Evolutionary conservation across 805 yeast species (phyloP).

Genomic region (Danielia oregonensis): DNA sequence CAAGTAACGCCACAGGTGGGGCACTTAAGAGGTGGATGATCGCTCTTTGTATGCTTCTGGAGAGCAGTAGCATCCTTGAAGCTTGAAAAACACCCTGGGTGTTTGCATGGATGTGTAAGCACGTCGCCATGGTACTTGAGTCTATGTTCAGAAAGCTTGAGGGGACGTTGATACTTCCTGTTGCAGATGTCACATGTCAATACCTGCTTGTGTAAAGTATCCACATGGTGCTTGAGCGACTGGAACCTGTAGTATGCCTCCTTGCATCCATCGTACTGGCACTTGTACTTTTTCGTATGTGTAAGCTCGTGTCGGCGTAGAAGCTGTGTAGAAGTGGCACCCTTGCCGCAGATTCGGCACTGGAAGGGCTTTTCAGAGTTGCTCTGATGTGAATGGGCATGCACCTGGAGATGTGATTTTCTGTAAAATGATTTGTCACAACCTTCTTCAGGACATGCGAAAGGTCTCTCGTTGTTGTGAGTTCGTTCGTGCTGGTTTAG

Average conservation of each 20-base stretch:
- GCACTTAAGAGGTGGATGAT: constrained; percentile 70
- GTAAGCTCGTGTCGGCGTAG: constrained; percentile 77
- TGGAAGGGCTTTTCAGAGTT: constrained; percentile 60
- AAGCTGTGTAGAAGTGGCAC: constrained; percentile 78
- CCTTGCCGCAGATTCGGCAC: constrained; percentile 77
- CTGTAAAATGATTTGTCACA: constrained; percentile 70
- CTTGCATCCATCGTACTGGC: constrained; percentile 58
- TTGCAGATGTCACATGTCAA: constrained; percentile 62
- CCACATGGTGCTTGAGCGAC: constrained; percentile 67
- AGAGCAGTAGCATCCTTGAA: constrained; percentile 74
- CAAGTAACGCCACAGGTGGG: constrained; percentile 63
- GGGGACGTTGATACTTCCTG: constrained; percentile 60
- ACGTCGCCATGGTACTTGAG: constrained; percentile 58
- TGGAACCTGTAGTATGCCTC: constrained; percentile 74
- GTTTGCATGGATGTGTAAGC: constrained; percentile 57
- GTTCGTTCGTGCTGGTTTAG: constrained; percentile 77
- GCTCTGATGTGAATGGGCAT: constrained; percentile 56
- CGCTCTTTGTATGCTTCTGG: constrained; percentile 64
- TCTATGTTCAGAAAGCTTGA: constrained; percentile 63
- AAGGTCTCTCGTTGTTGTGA: constrained; percentile 81
- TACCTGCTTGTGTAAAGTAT: constrained; percentile 54
- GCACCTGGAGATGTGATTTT: constrained; percentile 79
- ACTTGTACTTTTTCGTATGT: constrained; percentile 50
- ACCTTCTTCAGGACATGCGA: constrained; percentile 47
- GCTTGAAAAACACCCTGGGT: constrained; percentile 53